Evolutionary conservation across 768 basidiomycete species (phyloP).

Genomic region (Termitomyces sp.): DNA sequence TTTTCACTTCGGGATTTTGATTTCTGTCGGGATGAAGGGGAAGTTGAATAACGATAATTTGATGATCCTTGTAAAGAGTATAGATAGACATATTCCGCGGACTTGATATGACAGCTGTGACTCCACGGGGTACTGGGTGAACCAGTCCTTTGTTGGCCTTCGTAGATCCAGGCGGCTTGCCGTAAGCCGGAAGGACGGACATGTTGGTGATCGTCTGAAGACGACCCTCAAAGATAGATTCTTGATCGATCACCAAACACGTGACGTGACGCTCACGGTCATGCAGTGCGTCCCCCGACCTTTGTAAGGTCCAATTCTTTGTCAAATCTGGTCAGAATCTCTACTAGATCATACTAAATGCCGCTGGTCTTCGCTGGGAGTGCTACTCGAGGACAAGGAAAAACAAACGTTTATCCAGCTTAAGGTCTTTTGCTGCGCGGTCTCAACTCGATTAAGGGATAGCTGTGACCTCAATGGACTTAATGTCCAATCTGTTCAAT

Average conservation of each 20-base stretch:
- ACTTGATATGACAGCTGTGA: slow-evolving; percentile 4
- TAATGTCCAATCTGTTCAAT: neutral
- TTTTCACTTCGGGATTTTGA: neutral
- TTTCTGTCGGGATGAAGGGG: slow-evolving; percentile 1
- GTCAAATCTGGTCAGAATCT: neutral
- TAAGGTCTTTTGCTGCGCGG: neutral
- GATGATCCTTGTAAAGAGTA: slow-evolving; percentile 8
- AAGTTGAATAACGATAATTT: slow-evolving; percentile 12
- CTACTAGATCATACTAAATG: neutral
- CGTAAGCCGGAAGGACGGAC: neutral
- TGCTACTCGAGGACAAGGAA: too few species aligned
- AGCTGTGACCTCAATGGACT: neutral
- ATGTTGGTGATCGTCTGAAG: neutral
- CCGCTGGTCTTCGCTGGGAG: neutral
- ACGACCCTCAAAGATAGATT: neutral
- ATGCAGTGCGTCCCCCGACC: too few species aligned
- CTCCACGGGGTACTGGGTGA: slow-evolving; percentile 5
- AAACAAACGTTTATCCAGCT: neutral
- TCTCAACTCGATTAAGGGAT: neutral
- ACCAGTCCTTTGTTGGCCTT: neutral
- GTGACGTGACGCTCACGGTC: neutral
- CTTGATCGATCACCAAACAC: neutral
- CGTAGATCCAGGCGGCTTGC: neutral
- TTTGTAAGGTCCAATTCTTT: neutral
- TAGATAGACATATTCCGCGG: neutral